Percentiles rank a stretch among this genome's conserved stretches.
Conservation (phyloP, 2,329 filamentous ascomycete genomes). For the Curvularia spicifera region DNA sequence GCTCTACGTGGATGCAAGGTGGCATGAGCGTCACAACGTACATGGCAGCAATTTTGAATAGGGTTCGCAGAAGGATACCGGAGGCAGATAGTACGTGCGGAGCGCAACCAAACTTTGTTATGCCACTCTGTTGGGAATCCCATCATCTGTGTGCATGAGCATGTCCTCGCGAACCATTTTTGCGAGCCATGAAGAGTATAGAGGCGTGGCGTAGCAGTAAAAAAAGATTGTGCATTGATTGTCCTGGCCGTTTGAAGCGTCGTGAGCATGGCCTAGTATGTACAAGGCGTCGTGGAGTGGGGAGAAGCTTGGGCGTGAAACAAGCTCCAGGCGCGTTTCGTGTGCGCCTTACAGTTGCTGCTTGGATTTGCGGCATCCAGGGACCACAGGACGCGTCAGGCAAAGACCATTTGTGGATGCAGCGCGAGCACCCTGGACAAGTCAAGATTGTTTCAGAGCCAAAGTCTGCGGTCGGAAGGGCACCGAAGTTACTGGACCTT, state of each 20-base stretch:
- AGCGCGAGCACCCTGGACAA: background rate
- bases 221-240: background rate
- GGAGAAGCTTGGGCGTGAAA: slow-evolving; percentile 11
- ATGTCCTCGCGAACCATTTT: background rate
- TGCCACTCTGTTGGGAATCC: background rate
- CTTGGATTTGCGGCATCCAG: slow-evolving; percentile 6
- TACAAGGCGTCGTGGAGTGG: background rate
- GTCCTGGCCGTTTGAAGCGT: background rate
- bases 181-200: background rate
- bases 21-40: background rate
- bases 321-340: slow-evolving; percentile 25
- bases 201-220: background rate
- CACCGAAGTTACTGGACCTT: slow-evolving; percentile 10
- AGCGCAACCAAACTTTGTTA: background rate
- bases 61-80: background rate
- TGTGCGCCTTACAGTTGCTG: slow-evolving; percentile 21
- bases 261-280: background rate
- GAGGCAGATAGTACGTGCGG: background rate
- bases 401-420: background rate
- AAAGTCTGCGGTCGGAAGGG: slow-evolving; percentile 1
- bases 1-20: background rate
- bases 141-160: background rate
- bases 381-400: background rate
- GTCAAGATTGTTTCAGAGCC: slow-evolving; percentile 5
- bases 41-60: background rate